These are phyloP conservation scores for Isatis lusitanica DNA, from an alignment of 441 rosid species.

Conservation along the genomic window DNA sequence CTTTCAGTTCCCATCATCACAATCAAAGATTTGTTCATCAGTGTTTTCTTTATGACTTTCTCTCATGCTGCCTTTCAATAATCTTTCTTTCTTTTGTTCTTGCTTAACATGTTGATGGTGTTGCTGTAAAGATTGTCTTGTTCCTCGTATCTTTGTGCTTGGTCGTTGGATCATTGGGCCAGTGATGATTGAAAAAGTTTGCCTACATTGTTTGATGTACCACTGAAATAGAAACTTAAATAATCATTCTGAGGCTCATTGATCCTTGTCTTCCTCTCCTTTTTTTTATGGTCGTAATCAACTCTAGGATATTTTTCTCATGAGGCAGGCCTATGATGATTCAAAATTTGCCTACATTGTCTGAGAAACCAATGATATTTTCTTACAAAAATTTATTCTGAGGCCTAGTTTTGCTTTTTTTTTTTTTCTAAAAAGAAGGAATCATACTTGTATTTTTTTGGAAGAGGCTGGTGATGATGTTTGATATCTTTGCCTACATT, in stretches of 20 bases:
- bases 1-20: background rate
- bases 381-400: slow-evolving; percentile 13
- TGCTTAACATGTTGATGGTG: background rate
- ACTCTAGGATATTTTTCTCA: background rate
- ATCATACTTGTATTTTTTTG: background rate
- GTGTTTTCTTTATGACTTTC: background rate
- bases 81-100: background rate
- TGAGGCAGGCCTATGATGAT: background rate
- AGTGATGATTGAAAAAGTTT: slow-evolving; percentile 32
- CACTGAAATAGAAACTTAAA: slow-evolving; percentile 2
- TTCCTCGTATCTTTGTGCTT: background rate
- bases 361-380: slow-evolving; percentile 9
- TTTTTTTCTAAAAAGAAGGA: background rate
- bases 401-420: background rate
- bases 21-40: background rate
- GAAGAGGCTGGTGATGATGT: slow-evolving; percentile 35
- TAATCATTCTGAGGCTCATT: slow-evolving; percentile 22
- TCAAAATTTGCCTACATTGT: slow-evolving; percentile 30
- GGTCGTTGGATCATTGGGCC: slow-evolving; percentile 9
- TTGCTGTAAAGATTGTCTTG: background rate
- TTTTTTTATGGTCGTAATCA: background rate
- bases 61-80: background rate
- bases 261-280: background rate
- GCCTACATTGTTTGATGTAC: slow-evolving; percentile 33
- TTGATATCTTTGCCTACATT: slow-evolving; percentile 40